Evolutionary conservation across 345 rosid genomes (phyloP).

Genomic region (Pistacia vera): DNA sequence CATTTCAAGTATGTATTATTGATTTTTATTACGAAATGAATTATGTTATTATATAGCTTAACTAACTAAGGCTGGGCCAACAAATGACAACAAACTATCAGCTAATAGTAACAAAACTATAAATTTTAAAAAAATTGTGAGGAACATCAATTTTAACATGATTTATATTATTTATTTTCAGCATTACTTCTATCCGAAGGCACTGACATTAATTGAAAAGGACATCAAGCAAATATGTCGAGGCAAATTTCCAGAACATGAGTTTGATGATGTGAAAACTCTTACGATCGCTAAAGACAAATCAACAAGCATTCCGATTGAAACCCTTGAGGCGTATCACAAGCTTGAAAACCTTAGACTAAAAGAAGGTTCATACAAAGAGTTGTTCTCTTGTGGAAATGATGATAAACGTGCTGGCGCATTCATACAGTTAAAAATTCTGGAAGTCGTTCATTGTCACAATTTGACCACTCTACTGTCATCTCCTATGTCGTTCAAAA

Average conservation of each 20-base stretch:
- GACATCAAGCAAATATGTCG: background rate
- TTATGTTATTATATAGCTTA: too few species aligned
- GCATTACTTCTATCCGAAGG: background rate
- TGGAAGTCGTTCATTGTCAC: background rate
- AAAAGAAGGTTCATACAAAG: background rate
- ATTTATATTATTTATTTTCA: too few species aligned
- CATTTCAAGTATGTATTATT: too few species aligned
- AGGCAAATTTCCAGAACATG: background rate
- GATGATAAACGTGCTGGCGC: background rate
- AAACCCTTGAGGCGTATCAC: background rate
- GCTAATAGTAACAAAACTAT: too few species aligned
- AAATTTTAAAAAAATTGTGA: too few species aligned
- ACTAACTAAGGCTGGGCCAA: too few species aligned
- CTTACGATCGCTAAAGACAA: background rate
- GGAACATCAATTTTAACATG: too few species aligned
- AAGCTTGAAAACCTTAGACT: slow-evolving; percentile 15
- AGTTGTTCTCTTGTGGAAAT: background rate
- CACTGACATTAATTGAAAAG: too few species aligned
- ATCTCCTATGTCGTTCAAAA: too few species aligned
- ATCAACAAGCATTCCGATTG: background rate
- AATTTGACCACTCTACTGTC: too few species aligned
- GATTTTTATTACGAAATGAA: too few species aligned
- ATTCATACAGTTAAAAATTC: background rate
- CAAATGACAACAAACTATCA: too few species aligned
- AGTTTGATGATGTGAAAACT: background rate